Evolutionary conservation across 1,284 basidiomycete genomes (phyloP).

Genomic region (Phenoliferia sp.): DNA sequence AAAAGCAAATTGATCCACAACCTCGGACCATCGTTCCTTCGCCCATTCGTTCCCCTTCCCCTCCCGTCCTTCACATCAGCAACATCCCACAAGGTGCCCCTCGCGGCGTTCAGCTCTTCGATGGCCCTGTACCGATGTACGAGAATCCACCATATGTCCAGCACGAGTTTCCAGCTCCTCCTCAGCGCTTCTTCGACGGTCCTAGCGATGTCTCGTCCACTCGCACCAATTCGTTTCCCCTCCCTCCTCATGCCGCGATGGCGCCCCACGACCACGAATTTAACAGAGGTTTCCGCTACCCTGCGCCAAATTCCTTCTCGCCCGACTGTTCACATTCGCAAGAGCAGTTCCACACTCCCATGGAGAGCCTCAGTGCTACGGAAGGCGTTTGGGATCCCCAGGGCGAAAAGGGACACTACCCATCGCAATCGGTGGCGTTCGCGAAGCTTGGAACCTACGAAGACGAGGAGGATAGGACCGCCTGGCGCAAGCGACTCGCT

Average conservation of each 20-base stretch:
- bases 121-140: background rate
- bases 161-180: background rate
- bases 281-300: background rate
- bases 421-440: background rate
- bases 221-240: background rate
- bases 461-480: background rate
- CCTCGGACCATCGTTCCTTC: background rate
- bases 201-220: background rate
- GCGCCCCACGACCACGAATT: background rate
- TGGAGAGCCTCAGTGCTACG: background rate
- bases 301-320: background rate
- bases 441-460: background rate
- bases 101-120: background rate
- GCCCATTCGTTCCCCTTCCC: background rate
- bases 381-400: background rate
- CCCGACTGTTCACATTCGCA: background rate
- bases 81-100: background rate
- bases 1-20: background rate
- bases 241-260: background rate
- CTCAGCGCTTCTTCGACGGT: background rate
- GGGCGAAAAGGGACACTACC: background rate
- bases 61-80: background rate
- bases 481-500: background rate
- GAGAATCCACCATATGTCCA: too few species aligned
- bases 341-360: background rate